Evolutionary conservation across 1,284 basidiomycete genomes (phyloP).

Genomic region (Clitocybe nebularis): DNA sequence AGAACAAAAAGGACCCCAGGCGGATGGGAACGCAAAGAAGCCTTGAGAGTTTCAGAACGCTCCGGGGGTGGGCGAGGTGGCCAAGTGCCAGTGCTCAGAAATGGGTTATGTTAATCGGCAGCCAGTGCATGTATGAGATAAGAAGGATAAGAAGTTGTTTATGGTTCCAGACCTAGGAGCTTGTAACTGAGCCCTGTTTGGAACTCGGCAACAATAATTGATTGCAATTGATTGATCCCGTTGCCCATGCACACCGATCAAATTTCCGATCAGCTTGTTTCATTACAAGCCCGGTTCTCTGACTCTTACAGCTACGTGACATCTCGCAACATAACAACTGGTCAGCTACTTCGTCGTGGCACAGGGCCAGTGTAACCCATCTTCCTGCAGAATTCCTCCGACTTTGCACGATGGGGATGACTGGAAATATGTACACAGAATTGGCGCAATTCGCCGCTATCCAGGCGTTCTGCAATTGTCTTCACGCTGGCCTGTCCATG

Average conservation of each 20-base stretch:
- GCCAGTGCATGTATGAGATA: background rate
- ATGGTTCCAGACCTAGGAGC: background rate
- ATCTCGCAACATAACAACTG: too few relatives aligned
- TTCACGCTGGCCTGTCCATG: conserved; percentile 22
- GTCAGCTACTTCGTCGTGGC: background rate
- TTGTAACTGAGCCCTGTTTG: background rate
- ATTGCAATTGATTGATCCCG: background rate
- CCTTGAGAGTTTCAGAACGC: too few relatives aligned
- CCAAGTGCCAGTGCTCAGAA: too few relatives aligned
- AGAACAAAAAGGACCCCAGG: too few relatives aligned
- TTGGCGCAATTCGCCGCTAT: conserved; percentile 31
- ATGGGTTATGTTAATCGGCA: too few relatives aligned
- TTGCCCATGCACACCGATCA: background rate
- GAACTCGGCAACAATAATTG: background rate
- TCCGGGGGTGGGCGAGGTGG: too few relatives aligned
- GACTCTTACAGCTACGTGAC: too few relatives aligned
- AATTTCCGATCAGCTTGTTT: background rate
- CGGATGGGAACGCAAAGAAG: too few relatives aligned
- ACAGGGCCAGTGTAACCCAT: conserved; percentile 18
- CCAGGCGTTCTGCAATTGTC: conserved; percentile 29
- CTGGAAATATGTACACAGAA: conserved; percentile 38
- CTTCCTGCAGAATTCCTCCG: conserved; percentile 21
- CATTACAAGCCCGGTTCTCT: too few relatives aligned
- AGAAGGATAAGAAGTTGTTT: background rate
- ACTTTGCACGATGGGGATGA: conserved; percentile 20